Percentiles rank a stretch among this genome's conserved stretches.
Evolutionary conservation across 2,329 filamentous ascomycete genomes (phyloP).

Genomic region (Penicillium sp.): DNA sequence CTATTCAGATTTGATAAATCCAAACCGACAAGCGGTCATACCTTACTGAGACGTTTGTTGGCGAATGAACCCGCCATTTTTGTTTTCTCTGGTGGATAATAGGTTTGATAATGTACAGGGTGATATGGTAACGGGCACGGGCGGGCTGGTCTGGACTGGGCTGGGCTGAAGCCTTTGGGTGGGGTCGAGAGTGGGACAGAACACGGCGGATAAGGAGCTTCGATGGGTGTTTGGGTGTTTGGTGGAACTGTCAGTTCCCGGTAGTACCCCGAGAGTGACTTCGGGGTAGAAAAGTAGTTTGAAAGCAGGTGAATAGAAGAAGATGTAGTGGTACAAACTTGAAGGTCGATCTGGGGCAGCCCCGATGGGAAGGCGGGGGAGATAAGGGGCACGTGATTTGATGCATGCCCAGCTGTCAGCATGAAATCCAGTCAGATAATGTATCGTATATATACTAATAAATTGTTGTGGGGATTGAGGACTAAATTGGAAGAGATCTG

Average conservation of each 20-base stretch:
- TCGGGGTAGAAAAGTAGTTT: not conserved
- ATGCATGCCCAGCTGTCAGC: too few species aligned
- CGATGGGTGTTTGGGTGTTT: not conserved
- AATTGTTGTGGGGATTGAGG: too few species aligned
- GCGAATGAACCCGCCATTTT: slow-evolving; percentile 51
- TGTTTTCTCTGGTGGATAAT: not conserved
- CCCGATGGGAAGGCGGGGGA: slow-evolving; percentile 14
- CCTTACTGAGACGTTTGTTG: slow-evolving; percentile 52
- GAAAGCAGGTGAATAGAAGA: not conserved
- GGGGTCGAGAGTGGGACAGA: not conserved
- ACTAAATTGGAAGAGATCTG: too few species aligned
- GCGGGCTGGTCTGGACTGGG: too few species aligned
- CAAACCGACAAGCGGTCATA: slow-evolving; percentile 29
- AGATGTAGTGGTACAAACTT: slow-evolving; percentile 5
- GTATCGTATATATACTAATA: too few species aligned
- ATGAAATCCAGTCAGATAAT: not conserved
- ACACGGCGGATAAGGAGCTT: not conserved
- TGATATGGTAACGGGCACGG: too few species aligned
- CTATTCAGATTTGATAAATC: not conserved
- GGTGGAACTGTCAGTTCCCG: not conserved
- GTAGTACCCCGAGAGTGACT: not conserved
- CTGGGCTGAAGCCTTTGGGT: not conserved
- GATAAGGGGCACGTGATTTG: slow-evolving; percentile 19
- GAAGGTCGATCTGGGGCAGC: not conserved
- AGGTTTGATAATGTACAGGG: not conserved